These are phyloP conservation scores for Colletotrichum abscissum DNA, from an alignment of 2,329 filamentous ascomycete genomes.

Conservation along the genomic window DNA sequence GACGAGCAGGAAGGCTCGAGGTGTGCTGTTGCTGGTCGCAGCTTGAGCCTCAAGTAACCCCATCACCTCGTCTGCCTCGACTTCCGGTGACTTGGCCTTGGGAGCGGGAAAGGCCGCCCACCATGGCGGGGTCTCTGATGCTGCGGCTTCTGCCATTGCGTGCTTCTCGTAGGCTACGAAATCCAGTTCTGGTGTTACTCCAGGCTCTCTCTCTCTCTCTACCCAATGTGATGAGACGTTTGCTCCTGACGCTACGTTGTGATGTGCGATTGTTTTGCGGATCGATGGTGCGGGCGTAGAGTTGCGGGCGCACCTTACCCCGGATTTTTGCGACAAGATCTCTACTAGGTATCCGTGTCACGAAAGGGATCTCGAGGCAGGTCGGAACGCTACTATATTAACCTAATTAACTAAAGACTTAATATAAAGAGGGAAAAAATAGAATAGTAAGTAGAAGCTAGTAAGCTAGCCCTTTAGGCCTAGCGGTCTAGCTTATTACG, in stretches of 20 bases:
- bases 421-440: no score
- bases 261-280: neutral
- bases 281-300: slow-evolving; percentile 23
- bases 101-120: slow-evolving; percentile 56
- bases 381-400: no score
- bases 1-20: slow-evolving; percentile 57
- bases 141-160: slow-evolving; percentile 20
- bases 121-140: slow-evolving; percentile 44
- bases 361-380: no score
- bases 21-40: slow-evolving; percentile 41
- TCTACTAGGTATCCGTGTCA: neutral
- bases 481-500: no score
- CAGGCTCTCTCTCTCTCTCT: neutral
- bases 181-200: neutral
- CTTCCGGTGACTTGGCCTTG: slow-evolving; percentile 48
- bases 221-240: neutral
- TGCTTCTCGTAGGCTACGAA: neutral
- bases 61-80: slow-evolving; percentile 54
- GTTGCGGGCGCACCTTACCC: slow-evolving; percentile 31
- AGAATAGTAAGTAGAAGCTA: no score
- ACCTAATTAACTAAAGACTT: no score
- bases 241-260: neutral
- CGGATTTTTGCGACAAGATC: slow-evolving; percentile 7
- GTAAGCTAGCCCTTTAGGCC: no score
- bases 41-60: slow-evolving; percentile 51